These are phyloP conservation scores for Pisolithus tinctorius DNA, from an alignment of 768 basidiomycete species.

Conservation along the genomic window DNA sequence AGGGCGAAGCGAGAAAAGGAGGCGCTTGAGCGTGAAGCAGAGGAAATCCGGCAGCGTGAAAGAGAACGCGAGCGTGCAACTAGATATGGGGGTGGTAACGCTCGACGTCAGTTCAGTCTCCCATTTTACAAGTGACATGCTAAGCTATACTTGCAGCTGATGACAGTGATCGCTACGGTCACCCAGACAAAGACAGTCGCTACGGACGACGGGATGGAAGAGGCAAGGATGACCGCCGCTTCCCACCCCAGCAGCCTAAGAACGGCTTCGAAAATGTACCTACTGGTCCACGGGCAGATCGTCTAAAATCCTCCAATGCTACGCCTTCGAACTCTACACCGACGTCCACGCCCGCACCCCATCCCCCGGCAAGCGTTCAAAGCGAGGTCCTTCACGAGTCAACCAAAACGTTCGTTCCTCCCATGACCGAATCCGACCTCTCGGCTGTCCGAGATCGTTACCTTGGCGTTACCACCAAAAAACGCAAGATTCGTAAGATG, in stretches of 20 bases:
- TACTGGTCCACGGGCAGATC: conserved; percentile 77
- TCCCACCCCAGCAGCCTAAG: conserved; percentile 28
- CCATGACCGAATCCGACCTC: conserved; percentile 78
- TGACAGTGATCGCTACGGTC: conserved; percentile 39
- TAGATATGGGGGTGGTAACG: conserved; percentile 33
- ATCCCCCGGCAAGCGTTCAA: conserved; percentile 19
- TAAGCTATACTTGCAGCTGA: conserved; percentile 35
- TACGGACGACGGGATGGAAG: conserved; percentile 35
- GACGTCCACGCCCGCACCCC: conserved; percentile 52
- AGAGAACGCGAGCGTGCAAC: conserved; percentile 28
- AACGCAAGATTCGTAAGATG: conserved; percentile 90
- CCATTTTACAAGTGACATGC: background rate
- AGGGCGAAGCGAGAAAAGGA: conserved; percentile 55
- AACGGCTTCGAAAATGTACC: conserved; percentile 64
- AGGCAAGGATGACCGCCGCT: conserved; percentile 33
- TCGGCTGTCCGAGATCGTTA: conserved; percentile 86
- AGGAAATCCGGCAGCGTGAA: conserved; percentile 52
- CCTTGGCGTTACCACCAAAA: conserved; percentile 90
- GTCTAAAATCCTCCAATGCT: conserved; percentile 35
- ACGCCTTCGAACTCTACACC: conserved; percentile 33
- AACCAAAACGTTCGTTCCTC: conserved; percentile 41
- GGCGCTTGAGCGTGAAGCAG: conserved; percentile 68
- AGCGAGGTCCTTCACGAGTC: conserved; percentile 29
- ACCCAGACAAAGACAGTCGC: conserved; percentile 44
- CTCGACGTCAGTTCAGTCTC: conserved; percentile 23